Conservation (phyloP, 805 yeast genomes). For the Candida boleticola region DNA sequence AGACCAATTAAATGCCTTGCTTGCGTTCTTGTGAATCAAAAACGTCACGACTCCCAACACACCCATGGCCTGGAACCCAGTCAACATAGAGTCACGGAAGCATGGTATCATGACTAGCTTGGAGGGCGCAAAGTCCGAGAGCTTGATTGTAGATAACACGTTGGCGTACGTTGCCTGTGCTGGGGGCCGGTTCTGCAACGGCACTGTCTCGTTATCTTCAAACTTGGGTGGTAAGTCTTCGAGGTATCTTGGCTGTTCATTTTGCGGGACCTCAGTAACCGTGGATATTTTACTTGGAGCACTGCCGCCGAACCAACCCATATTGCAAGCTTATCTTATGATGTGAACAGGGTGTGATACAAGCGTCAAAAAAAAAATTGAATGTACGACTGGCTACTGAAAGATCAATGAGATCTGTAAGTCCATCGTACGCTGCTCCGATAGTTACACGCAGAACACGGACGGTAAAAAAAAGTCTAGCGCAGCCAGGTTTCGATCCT, state of each 20-base stretch:
- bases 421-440: background rate
- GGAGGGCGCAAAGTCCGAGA: constrained; percentile 51
- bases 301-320: constrained; percentile 45
- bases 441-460: background rate
- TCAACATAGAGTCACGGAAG: constrained; percentile 73
- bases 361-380: no score
- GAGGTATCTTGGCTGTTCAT: constrained; percentile 27
- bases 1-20: constrained; percentile 76
- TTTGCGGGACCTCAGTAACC: constrained; percentile 25
- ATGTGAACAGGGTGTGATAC: background rate
- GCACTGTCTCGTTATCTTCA: constrained; percentile 29
- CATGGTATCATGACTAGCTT: constrained; percentile 66
- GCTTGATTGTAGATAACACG: constrained; percentile 44
- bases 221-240: constrained; percentile 56
- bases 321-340: no score
- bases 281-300: constrained; percentile 36
- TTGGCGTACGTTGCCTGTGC: constrained; percentile 15
- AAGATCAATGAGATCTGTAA: no score
- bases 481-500: constrained; percentile 96
- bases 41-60: constrained; percentile 68
- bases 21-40: constrained; percentile 59
- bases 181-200: constrained; percentile 6
- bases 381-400: no score
- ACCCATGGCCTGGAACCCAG: constrained; percentile 72
- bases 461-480: constrained; percentile 44